phyloP scores from a whole-genome alignment of 202 grass and related monocot species.

The Dendrocalamus latiflorus region DNA sequence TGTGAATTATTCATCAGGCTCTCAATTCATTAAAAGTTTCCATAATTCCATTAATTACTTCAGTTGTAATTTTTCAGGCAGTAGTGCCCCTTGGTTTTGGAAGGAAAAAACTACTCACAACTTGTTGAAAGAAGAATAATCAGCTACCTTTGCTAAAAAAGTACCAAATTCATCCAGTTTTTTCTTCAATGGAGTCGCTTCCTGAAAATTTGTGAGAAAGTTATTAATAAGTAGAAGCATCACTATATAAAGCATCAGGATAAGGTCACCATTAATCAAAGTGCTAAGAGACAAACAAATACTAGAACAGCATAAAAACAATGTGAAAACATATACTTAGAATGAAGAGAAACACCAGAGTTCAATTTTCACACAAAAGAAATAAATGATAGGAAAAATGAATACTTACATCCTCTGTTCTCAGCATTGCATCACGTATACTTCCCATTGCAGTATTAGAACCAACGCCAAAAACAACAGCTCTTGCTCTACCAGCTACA shows the following conservation, averaged over 20 bases:
- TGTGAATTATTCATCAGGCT: background rate
- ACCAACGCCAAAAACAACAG: conserved; percentile 85
- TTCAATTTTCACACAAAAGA: conserved; percentile 6
- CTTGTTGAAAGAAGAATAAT: conserved; percentile 33
- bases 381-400: background rate
- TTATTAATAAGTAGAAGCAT: conserved; percentile 10
- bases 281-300: background rate
- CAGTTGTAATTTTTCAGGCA: conserved; percentile 22
- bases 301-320: background rate
- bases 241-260: background rate
- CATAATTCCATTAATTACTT: conserved; percentile 5
- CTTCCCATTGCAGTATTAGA: conserved; percentile 98
- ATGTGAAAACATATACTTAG: background rate
- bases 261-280: conserved; percentile 1
- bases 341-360: background rate
- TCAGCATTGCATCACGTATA: conserved; percentile 98
- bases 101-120: conserved; percentile 14
- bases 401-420: conserved; percentile 84
- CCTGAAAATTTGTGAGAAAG: conserved; percentile 51
- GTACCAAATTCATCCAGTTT: conserved; percentile 98
- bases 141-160: conserved; percentile 91
- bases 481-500: conserved; percentile 91
- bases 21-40: conserved; percentile 16
- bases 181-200: conserved; percentile 93
- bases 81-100: conserved; percentile 1